Percentiles rank a stretch among this genome's conserved stretches.
Evolutionary conservation across 23 red algal genomes (phyloP).

Genomic region (Agarophyton chilense): DNA sequence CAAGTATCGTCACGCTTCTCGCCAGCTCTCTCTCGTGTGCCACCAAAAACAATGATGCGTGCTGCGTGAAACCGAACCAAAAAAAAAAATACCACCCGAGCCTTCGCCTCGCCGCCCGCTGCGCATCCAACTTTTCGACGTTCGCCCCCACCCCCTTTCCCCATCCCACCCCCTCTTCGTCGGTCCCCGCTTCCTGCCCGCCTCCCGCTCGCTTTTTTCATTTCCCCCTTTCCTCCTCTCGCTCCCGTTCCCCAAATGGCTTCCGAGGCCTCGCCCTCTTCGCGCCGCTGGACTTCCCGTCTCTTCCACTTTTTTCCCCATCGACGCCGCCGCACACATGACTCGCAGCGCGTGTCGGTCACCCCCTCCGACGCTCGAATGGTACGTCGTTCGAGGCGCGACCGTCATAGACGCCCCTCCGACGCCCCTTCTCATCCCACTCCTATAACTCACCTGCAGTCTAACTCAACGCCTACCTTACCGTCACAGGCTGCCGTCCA

Average conservation of each 20-base stretch:
- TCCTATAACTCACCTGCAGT: not conserved
- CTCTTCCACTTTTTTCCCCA: not conserved
- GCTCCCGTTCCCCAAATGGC: not conserved
- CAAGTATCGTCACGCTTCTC: too few relatives aligned
- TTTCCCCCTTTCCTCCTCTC: not conserved
- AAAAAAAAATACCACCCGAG: too few relatives aligned
- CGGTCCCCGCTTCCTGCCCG: not conserved
- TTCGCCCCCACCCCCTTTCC: not conserved
- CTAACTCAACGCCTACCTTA: constrained; percentile 23
- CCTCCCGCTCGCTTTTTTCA: not conserved
- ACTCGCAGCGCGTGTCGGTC: constrained; percentile 9
- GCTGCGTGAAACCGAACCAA: too few relatives aligned
- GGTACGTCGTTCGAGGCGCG: constrained; percentile 9
- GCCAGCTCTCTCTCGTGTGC: too few relatives aligned
- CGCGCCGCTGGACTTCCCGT: constrained; percentile 19
- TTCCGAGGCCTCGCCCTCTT: constrained; percentile 10
- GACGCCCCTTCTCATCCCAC: not conserved
- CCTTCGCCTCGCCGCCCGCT: too few relatives aligned
- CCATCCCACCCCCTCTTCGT: not conserved
- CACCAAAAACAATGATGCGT: too few relatives aligned
- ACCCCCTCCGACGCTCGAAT: not conserved
- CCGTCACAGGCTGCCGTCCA: constrained; percentile 22
- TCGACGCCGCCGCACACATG: not conserved
- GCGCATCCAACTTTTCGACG: too few relatives aligned
- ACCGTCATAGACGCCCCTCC: constrained; percentile 19